Evolutionary conservation across 441 rosid species (phyloP).

Genomic region (Pelargonium fulgidum): DNA sequence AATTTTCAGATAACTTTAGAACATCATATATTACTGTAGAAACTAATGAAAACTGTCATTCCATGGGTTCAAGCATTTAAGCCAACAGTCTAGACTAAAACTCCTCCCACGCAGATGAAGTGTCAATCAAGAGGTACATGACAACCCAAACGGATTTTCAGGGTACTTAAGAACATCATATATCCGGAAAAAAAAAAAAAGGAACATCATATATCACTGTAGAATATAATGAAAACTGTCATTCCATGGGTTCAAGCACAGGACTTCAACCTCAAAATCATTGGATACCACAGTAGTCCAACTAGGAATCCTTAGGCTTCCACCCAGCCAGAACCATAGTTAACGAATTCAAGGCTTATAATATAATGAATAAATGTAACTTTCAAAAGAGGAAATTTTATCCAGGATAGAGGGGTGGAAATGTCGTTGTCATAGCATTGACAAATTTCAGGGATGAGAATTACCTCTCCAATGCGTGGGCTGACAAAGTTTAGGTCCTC

Average conservation of each 20-base stretch:
- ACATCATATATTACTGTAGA: background rate
- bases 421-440: background rate
- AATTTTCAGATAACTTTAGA: constrained; percentile 5
- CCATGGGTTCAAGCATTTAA: background rate
- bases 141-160: constrained; percentile 6
- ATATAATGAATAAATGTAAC: background rate
- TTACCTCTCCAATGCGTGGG: constrained; percentile 99
- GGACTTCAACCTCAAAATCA: background rate
- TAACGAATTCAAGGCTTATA: constrained; percentile 7
- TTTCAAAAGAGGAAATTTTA: background rate
- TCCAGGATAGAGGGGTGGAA: background rate
- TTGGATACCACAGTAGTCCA: background rate
- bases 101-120: background rate
- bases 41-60: background rate
- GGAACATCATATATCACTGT: background rate
- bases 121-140: constrained; percentile 3
- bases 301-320: background rate
- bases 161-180: constrained; percentile 1
- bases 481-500: constrained; percentile 98
- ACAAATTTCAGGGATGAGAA: constrained; percentile 19
- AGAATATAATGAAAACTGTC: background rate
- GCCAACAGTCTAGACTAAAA: background rate
- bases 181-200: background rate
- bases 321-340: background rate
- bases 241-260: background rate